Percentiles rank a stretch among this genome's conserved stretches.
Conservation (phyloP, 805 yeast genomes). For the Blastobotrys attinorum region DNA sequence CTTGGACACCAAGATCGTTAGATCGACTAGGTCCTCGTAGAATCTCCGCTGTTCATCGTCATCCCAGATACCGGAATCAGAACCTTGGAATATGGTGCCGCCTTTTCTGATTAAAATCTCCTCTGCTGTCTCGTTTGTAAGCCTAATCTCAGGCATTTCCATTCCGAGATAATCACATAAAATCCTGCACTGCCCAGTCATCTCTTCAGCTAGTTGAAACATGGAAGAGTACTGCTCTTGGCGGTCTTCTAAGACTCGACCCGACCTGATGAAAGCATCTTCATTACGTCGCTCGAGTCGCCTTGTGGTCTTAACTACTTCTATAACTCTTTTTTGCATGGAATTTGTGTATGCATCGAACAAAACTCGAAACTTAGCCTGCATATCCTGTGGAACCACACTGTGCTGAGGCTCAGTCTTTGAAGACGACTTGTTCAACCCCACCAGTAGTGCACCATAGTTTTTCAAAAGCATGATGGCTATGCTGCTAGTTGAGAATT, state of each 20-base stretch:
- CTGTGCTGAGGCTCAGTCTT: neutral
- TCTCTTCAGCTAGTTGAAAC: conserved; percentile 29
- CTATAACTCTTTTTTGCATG: conserved; percentile 33
- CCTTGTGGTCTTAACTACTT: conserved; percentile 31
- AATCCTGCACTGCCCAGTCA: conserved; percentile 35
- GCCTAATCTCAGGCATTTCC: conserved; percentile 30
- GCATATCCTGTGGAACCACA: conserved; percentile 13
- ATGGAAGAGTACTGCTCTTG: conserved; percentile 17
- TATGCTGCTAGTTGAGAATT: conserved; percentile 15
- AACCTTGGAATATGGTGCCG: conserved; percentile 9
- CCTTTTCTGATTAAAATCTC: conserved; percentile 18
- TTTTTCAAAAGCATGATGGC: conserved; percentile 41
- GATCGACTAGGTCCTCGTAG: conserved; percentile 59
- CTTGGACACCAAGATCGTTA: conserved; percentile 33
- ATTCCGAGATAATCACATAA: conserved; percentile 38
- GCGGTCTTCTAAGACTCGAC: conserved; percentile 43
- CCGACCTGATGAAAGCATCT: conserved; percentile 58
- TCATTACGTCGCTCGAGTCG: conserved; percentile 36
- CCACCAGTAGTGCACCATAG: conserved; percentile 37
- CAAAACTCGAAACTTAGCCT: conserved; percentile 25
- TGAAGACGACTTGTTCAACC: neutral
- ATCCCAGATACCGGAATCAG: conserved; percentile 44
- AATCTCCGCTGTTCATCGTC: conserved; percentile 57
- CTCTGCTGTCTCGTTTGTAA: conserved; percentile 22
- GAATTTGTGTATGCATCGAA: conserved; percentile 45